Evolutionary conservation across 2,329 filamentous ascomycete species (phyloP).

Genomic region (Aspergillus aculeatus): DNA sequence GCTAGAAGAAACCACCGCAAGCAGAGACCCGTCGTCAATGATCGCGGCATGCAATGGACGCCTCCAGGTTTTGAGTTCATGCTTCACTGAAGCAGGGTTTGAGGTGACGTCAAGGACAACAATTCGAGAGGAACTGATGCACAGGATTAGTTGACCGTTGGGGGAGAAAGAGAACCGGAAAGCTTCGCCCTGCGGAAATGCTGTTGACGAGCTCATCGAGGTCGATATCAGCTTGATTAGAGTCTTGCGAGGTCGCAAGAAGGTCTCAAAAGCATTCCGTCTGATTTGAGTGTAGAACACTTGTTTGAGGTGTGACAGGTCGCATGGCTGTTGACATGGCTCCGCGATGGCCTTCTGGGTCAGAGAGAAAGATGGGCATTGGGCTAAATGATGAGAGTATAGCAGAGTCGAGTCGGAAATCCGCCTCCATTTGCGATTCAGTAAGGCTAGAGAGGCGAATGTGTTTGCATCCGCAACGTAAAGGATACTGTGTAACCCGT

Average conservation of each 20-base stretch:
- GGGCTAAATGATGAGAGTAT: slow-evolving; percentile 48
- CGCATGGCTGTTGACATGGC: slow-evolving; percentile 44
- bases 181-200: slow-evolving; percentile 76
- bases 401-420: slow-evolving; percentile 44
- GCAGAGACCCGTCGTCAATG: slow-evolving; percentile 70
- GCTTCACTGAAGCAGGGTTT: slow-evolving; percentile 61
- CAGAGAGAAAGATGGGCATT: slow-evolving; percentile 44
- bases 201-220: slow-evolving; percentile 77
- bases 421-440: slow-evolving; percentile 47
- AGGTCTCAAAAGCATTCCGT: slow-evolving; percentile 74
- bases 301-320: slow-evolving; percentile 60
- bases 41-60: slow-evolving; percentile 75
- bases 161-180: slow-evolving; percentile 82
- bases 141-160: slow-evolving; percentile 70
- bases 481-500: slow-evolving; percentile 42
- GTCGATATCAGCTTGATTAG: slow-evolving; percentile 78
- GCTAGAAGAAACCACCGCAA: slow-evolving; percentile 77
- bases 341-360: slow-evolving; percentile 34
- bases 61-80: slow-evolving; percentile 77
- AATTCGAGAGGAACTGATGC: slow-evolving; percentile 81
- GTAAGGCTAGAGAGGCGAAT: slow-evolving; percentile 47
- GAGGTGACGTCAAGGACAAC: slow-evolving; percentile 70
- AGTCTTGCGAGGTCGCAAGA: slow-evolving; percentile 67
- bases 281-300: slow-evolving; percentile 70
- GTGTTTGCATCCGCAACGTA: slow-evolving; percentile 47